Base-by-base conservation (phyloP, 2,329 filamentous ascomycete genomes). In the Pseudopyrenochaeta lycopersici region DNA sequence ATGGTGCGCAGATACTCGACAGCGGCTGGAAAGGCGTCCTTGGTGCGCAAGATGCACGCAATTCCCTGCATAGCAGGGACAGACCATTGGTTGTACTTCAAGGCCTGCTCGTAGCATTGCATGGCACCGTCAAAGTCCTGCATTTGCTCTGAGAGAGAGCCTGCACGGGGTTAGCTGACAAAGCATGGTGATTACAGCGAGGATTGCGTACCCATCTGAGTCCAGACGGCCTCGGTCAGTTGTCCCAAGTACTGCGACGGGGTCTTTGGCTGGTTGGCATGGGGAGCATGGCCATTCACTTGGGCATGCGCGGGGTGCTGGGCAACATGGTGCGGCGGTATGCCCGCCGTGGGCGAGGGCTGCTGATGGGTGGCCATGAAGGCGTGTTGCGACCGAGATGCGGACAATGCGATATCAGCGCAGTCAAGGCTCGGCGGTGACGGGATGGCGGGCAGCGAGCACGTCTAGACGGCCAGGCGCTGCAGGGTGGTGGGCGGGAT, bases 51-150 rank as follows among this genome's bases (percentile, higher is more conserved):
- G 56, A 98, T 95, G 74, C 91, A 87, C 54, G 93, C 95, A 62
- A 98, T 97, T 56, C 92, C 91, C 66, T 92, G 96, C 91, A 98
- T 94, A 27, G 95, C 95, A 0, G 88, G 86, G 44, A 95, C 89
- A 15, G 94, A 98, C 80, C 91, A 91, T 41, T 88, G 86, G 72
- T 98, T 98, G 74, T 93, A 91, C 64, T 87, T 85, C 57, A 98
- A 84, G 36, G 93, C 95, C 73, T 91, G 89, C 76, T 98, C 92
- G 76, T 97, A 99, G 39, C 93, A 91, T 63, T 87, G 83, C 82
- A 95, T 91, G 45, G 94, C 94, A 71, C 94, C 91, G 56, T 98
- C 94, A 38, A 91, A 83, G 68, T 95, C 91, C 62, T 91, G 91
- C 80, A 97, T 86, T 66, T 95, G 80, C 80, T 99, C 94, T 18